phyloP scores from a whole-genome alignment of 768 basidiomycete species.

The Leccinum uliginosum region DNA sequence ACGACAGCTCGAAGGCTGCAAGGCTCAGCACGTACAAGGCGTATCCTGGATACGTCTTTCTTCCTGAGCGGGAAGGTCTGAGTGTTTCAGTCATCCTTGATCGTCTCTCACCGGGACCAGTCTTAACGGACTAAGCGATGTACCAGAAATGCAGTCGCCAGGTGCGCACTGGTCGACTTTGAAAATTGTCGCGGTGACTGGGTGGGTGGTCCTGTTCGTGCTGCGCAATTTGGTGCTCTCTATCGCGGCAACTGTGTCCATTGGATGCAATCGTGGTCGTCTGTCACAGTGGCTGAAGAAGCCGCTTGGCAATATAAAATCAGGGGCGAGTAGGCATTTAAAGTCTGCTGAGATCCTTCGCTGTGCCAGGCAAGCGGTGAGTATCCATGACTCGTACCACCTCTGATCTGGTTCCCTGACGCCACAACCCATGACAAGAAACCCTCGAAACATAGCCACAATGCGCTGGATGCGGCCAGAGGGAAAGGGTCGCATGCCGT shows the following conservation, averaged over 20 bases:
- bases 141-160: constrained; percentile 28
- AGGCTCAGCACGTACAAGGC: constrained; percentile 27
- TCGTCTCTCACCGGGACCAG: constrained; percentile 26
- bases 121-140: constrained; percentile 23
- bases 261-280: constrained; percentile 10
- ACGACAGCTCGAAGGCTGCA: constrained; percentile 28
- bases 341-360: not conserved
- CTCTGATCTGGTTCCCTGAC: not conserved
- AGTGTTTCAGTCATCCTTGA: constrained; percentile 26
- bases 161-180: constrained; percentile 16
- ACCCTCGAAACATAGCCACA: not conserved
- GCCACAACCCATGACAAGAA: not conserved
- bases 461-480: not conserved
- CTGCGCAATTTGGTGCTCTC: constrained; percentile 6
- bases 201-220: constrained; percentile 12
- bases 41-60: constrained; percentile 12
- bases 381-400: not conserved
- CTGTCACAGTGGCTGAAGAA: not conserved
- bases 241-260: constrained; percentile 18
- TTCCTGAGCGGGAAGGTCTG: constrained; percentile 35
- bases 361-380: not conserved
- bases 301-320: not conserved
- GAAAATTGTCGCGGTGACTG: constrained; percentile 26
- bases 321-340: not conserved
- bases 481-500: not conserved